These are phyloP conservation scores for Chlamydomonas asymmetrica DNA, from an alignment of 139 green algal genomes.

Conservation along the genomic window DNA sequence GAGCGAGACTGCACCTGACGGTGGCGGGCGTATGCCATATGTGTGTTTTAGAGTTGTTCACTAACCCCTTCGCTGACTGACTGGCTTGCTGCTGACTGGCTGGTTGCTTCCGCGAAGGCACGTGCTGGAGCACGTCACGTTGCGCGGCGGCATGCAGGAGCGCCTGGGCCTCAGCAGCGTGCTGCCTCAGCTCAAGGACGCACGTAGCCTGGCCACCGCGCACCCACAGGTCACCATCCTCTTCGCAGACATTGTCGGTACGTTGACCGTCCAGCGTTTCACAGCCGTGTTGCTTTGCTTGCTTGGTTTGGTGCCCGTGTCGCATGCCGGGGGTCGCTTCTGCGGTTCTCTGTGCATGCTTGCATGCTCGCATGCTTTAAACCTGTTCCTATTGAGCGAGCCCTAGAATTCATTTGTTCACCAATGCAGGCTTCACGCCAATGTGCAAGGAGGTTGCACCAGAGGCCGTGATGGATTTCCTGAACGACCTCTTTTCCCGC, in stretches of 20 bases:
- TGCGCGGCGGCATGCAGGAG: neutral
- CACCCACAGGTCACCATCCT: constrained; percentile 37
- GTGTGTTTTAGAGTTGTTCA: too few relatives aligned
- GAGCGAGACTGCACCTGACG: too few relatives aligned
- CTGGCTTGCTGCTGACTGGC: too few relatives aligned
- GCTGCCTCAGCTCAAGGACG: neutral
- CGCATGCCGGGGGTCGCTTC: too few relatives aligned
- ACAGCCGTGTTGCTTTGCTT: too few relatives aligned
- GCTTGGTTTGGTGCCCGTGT: too few relatives aligned
- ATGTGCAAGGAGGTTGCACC: constrained; percentile 41
- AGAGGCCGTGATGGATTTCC: constrained; percentile 42
- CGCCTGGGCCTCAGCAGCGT: neutral
- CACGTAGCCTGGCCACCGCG: neutral
- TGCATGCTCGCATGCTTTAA: too few relatives aligned
- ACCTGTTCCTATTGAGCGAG: too few relatives aligned
- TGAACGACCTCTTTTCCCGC: constrained; percentile 52
- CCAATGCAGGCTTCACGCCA: constrained; percentile 44
- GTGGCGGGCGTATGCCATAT: too few relatives aligned
- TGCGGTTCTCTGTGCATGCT: too few relatives aligned
- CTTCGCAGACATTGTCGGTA: constrained; percentile 42
- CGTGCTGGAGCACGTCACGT: neutral
- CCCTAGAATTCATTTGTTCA: neutral
- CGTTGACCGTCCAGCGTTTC: neutral
- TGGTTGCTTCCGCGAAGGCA: too few relatives aligned
- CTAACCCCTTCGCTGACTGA: too few relatives aligned